These are phyloP conservation scores for Macrolepiota fuliginosa DNA, from an alignment of 768 basidiomycete species.

Conservation along the genomic window DNA sequence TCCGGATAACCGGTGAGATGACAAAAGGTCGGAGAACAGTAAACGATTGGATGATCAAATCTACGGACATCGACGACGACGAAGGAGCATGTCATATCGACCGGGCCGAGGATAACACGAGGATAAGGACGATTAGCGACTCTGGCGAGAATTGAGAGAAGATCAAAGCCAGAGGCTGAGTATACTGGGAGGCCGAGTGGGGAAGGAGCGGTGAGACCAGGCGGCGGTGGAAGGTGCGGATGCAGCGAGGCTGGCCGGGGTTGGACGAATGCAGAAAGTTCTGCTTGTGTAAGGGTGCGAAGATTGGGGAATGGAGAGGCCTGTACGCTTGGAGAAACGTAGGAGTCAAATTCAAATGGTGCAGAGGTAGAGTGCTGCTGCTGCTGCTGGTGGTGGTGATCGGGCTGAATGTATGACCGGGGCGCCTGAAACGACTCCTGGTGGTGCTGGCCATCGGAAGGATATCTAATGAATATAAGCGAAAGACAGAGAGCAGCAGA, in stretches of 20 bases:
- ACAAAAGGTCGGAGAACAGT: conserved; percentile 84
- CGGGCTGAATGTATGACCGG: background rate
- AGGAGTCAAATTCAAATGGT: conserved; percentile 24
- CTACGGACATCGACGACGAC: conserved; percentile 82
- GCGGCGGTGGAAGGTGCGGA: background rate
- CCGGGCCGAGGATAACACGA: conserved; percentile 78
- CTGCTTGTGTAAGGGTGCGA: conserved; percentile 11
- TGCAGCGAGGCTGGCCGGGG: background rate
- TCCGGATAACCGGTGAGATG: conserved; percentile 73
- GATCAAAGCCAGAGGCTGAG: conserved; percentile 88
- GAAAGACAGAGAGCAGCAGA: background rate
- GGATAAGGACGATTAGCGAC: conserved; percentile 76
- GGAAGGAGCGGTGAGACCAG: conserved; percentile 6
- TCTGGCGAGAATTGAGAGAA: conserved; percentile 76
- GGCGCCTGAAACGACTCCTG: background rate
- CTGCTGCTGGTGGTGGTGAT: background rate
- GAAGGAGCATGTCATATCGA: conserved; percentile 92
- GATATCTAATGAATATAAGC: conserved; percentile 2
- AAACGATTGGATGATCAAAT: conserved; percentile 85
- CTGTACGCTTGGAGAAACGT: conserved; percentile 3
- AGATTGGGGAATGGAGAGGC: conserved; percentile 12
- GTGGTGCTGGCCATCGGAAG: background rate
- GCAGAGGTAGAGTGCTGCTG: conserved; percentile 14
- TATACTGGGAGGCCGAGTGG: conserved; percentile 61
- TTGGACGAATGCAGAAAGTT: conserved; percentile 5